phyloP scores from a whole-genome alignment of 805 yeast genomes.

The Saccharomyces paradoxus region DNA sequence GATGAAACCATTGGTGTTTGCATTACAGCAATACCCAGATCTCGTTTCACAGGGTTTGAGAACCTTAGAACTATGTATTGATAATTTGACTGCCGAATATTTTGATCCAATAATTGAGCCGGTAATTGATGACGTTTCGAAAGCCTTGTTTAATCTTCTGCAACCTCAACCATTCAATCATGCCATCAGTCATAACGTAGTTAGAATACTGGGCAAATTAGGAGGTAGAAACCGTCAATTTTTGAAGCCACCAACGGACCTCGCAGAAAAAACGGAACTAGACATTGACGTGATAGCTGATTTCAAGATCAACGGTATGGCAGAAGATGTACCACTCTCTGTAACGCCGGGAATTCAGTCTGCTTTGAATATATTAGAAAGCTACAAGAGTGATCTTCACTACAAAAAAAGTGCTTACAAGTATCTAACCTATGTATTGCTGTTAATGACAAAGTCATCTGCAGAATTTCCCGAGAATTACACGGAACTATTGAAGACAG shows the following conservation, averaged over 20 bases:
- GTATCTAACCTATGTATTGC: conserved; percentile 57
- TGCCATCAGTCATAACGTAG: conserved; percentile 89
- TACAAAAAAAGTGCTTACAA: conserved; percentile 73
- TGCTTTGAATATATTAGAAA: conserved; percentile 69
- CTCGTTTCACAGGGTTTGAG: conserved; percentile 89
- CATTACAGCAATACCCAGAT: conserved; percentile 84
- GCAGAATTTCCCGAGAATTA: conserved; percentile 35
- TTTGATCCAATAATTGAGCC: conserved; percentile 97
- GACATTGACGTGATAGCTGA: conserved; percentile 65
- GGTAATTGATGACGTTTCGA: conserved; percentile 87
- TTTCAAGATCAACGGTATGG: conserved; percentile 63
- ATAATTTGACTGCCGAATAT: conserved; percentile 89
- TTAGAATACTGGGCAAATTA: conserved; percentile 84
- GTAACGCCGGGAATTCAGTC: conserved; percentile 76
- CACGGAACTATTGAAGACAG: conserved; percentile 39
- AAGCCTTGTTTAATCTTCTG: conserved; percentile 83
- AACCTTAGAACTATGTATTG: conserved; percentile 91
- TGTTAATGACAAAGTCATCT: conserved; percentile 49
- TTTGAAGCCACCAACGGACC: conserved; percentile 63
- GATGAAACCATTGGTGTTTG: conserved; percentile 86
- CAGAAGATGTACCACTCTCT: conserved; percentile 56
- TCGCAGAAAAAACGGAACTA: conserved; percentile 44
- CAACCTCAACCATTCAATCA: conserved; percentile 92
- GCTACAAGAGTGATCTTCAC: conserved; percentile 46
- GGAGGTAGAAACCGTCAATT: conserved; percentile 94